Conservation (phyloP, 106 monocot species). For the Amphibolis antarctica region DNA sequence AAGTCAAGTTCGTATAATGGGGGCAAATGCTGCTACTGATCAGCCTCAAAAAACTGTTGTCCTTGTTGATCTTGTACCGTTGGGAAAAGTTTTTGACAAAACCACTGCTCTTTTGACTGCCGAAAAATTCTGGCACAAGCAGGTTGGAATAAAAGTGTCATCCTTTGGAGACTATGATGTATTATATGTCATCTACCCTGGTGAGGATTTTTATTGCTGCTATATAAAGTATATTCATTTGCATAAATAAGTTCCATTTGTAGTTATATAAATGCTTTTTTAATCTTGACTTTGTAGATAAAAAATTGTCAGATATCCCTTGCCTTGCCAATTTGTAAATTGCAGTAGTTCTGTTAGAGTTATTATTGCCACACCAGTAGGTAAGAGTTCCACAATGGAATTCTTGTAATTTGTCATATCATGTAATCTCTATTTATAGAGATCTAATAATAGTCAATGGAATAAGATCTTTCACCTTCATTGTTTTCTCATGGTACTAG, state of each 20-base stretch:
- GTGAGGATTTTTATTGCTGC: conserved; percentile 17
- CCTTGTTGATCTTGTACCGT: conserved; percentile 72
- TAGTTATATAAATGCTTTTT: not conserved
- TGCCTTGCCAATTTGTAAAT: too few relatives aligned
- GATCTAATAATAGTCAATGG: too few relatives aligned
- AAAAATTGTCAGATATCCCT: too few relatives aligned
- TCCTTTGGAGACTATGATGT: conserved; percentile 84
- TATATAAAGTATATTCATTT: too few relatives aligned
- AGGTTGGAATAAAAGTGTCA: conserved; percentile 45
- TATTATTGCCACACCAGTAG: too few relatives aligned
- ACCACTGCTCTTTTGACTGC: conserved; percentile 34
- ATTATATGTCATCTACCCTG: conserved; percentile 77
- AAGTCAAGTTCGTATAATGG: conserved; percentile 90
- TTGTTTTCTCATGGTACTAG: too few relatives aligned
- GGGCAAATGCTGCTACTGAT: conserved; percentile 74
- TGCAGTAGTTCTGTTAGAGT: too few relatives aligned
- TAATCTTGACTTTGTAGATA: not conserved
- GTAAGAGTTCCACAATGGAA: too few relatives aligned
- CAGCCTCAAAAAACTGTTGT: conserved; percentile 66
- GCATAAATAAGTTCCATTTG: too few relatives aligned
- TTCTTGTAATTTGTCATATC: too few relatives aligned
- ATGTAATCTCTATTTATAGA: too few relatives aligned
- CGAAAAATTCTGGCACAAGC: conserved; percentile 70
- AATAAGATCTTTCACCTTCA: too few relatives aligned
- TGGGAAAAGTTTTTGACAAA: conserved; percentile 47